Conservation (phyloP, 2,329 filamentous ascomycete genomes). For the Calycina herbarum region DNA sequence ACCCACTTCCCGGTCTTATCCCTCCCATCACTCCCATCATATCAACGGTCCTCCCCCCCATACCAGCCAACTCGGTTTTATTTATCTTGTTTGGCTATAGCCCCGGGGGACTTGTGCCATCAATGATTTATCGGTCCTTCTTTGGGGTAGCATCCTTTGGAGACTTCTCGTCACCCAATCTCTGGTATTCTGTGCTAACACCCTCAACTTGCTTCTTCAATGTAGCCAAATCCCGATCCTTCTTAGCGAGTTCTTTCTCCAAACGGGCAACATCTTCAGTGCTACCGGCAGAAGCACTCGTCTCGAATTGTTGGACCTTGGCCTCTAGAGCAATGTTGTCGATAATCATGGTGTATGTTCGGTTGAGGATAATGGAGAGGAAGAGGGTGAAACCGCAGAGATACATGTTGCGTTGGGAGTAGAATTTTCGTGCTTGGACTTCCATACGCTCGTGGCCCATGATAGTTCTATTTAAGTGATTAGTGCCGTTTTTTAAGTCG, state of each 20-base stretch:
- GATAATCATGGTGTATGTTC: conserved; percentile 83
- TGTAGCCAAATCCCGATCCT: conserved; percentile 80
- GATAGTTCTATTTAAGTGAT: conserved; percentile 52
- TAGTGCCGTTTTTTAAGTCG: conserved; percentile 23
- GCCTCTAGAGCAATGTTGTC: conserved; percentile 72
- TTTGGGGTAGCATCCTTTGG: conserved; percentile 52
- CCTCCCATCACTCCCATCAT: background rate
- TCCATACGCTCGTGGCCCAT: conserved; percentile 95
- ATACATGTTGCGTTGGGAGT: conserved; percentile 99
- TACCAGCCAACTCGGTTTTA: background rate
- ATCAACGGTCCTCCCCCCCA: background rate
- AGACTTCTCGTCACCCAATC: conserved; percentile 78
- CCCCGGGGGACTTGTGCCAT: background rate
- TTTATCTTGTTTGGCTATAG: background rate
- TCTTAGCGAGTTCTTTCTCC: conserved; percentile 65
- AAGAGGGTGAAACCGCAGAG: conserved; percentile 99
- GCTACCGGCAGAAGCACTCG: conserved; percentile 63
- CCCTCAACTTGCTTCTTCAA: conserved; percentile 92
- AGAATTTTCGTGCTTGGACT: conserved; percentile 99
- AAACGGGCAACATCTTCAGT: conserved; percentile 72
- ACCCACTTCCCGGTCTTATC: background rate
- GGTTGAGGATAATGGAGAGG: conserved; percentile 97
- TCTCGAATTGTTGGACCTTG: conserved; percentile 81
- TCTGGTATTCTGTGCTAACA: conserved; percentile 80
- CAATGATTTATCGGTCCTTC: conserved; percentile 49